Percentiles rank a stretch among this genome's conserved stretches.
phyloP scores from a whole-genome alignment of 441 rosid species.

The Aleurites moluccanus region DNA sequence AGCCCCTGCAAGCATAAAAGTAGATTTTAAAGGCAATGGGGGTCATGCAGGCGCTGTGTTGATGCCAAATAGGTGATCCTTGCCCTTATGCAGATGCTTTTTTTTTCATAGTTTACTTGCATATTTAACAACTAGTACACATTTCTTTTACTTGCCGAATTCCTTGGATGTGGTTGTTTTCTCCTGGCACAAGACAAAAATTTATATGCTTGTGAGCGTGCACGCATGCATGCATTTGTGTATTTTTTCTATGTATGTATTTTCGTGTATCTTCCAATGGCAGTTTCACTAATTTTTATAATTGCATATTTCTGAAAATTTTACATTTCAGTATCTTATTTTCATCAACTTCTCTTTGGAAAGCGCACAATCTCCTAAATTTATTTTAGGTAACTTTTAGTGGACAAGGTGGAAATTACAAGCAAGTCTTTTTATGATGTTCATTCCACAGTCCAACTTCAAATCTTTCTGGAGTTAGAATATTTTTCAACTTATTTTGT shows the following conservation, averaged over 20 bases:
- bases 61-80: constrained; percentile 77
- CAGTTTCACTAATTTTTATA: neutral
- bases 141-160: neutral
- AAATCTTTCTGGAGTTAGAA: neutral
- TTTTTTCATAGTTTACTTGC: neutral
- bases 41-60: constrained; percentile 97
- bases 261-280: neutral
- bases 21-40: constrained; percentile 89
- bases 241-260: neutral
- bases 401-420: neutral
- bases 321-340: neutral
- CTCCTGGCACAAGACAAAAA: neutral
- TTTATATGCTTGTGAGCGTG: neutral
- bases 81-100: constrained; percentile 10
- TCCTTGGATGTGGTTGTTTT: neutral
- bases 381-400: neutral
- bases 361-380: neutral
- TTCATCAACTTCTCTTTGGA: neutral
- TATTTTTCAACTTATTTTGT: neutral
- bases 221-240: neutral
- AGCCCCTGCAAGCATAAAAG: constrained; percentile 92
- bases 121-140: neutral
- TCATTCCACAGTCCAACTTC: constrained; percentile 7
- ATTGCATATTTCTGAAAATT: neutral
- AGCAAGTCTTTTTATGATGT: neutral